Evolutionary conservation across 192 early-diverging fungal species (phyloP).

Genomic region (Coemansia sp.): DNA sequence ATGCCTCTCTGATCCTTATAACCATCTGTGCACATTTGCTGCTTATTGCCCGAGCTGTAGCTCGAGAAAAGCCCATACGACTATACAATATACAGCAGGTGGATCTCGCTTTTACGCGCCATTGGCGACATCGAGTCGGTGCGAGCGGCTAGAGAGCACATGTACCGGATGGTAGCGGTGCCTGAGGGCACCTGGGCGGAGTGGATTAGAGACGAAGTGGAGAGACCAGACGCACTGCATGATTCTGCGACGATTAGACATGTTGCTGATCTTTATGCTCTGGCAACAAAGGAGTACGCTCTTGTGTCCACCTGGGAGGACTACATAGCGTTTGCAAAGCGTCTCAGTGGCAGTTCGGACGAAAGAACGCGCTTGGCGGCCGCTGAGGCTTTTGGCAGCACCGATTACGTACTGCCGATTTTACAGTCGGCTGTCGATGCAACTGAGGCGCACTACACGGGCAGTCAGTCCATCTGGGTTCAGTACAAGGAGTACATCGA

Average conservation of each 20-base stretch:
- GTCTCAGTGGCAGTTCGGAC: slow-evolving; percentile 3
- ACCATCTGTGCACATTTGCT: neutral
- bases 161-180: slow-evolving; percentile 26
- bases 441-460: slow-evolving; percentile 14
- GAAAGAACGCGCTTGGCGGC: slow-evolving; percentile 13
- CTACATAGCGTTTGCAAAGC: slow-evolving; percentile 24
- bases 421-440: slow-evolving; percentile 27
- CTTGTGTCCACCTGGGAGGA: slow-evolving; percentile 28
- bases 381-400: slow-evolving; percentile 11
- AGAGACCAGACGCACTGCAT: slow-evolving; percentile 4
- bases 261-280: slow-evolving; percentile 17
- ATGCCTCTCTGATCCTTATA: neutral
- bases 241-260: slow-evolving; percentile 2
- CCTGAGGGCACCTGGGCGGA: slow-evolving; percentile 20
- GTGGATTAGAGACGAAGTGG: slow-evolving; percentile 40
- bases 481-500: slow-evolving; percentile 25
- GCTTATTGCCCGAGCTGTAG: slow-evolving; percentile 1
- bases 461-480: slow-evolving; percentile 26
- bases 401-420: slow-evolving; percentile 3
- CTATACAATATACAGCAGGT: slow-evolving; percentile 27
- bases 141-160: slow-evolving; percentile 28
- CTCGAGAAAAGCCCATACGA: slow-evolving; percentile 40
- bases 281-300: slow-evolving; percentile 12
- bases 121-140: slow-evolving; percentile 34
- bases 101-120: slow-evolving; percentile 32